Base-by-base conservation (phyloP, 305 asterid genomes). In the Coffea humblotiana region DNA sequence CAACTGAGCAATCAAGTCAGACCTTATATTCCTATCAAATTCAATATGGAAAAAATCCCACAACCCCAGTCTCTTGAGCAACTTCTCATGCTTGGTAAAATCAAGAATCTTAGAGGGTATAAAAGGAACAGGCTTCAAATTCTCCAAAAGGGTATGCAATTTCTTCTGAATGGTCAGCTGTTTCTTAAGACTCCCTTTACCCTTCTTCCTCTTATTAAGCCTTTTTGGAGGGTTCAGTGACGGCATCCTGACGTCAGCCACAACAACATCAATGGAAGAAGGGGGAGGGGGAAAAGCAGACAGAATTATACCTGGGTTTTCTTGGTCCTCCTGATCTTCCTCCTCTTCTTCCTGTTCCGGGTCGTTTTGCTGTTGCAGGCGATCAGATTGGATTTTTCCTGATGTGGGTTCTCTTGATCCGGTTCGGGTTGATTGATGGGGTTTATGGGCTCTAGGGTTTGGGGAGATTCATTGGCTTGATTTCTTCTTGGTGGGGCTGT, bases 21-120 rank as follows among this genome's bases (percentile, higher is more conserved):
- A 84, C 88, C 93, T 86, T 18, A 90, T 47, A 63, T 21, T 72
- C 85, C 84, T 82, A 82, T 90, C 97, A 54, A 91, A 91, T 63
- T 88, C 89, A 21, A 85, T 74, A 64, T 87, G 87, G 48, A 87
- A 88, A 72, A 93, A 89, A 48, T 91, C 93, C 97, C 97, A 91
- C 90, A 93, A 80, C 21, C 95, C 93, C 15, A 93, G 88, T 79
- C 79, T 85, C 89, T 70, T 86, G 78, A 91, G 80, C 80, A 90
- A 87, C 80, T 76, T 75, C 86, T 93, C 95, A 65, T 89, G 89
- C 65, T 79, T 81, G 4, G 85, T 3, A 60, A 91, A 88, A 86
- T 86, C 88, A 67, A 83, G 86, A 45, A 77, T 70, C 77, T 82
- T 89, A 48, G 72, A 73, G 60, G 92, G 88, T 25, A 69, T 37